phyloP scores from a whole-genome alignment of 306 rosid genomes.

The Fragaria vesca region DNA sequence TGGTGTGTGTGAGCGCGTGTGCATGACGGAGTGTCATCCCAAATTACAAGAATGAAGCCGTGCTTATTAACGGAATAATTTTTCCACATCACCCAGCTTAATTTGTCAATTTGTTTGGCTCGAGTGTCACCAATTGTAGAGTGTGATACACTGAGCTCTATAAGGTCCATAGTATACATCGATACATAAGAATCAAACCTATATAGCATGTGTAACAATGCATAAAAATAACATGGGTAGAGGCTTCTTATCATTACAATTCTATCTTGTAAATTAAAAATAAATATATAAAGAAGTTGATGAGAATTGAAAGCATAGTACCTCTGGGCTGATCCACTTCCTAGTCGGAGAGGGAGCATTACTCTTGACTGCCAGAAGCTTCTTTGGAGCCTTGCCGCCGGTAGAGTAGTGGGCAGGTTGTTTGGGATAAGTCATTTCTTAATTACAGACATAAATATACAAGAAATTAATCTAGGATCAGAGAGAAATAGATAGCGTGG shows the following conservation, averaged over 20 bases:
- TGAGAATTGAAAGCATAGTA: not conserved
- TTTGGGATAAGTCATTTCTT: not conserved
- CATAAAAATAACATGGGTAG: not conserved
- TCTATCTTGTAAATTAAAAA: too few species aligned
- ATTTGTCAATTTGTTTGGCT: not conserved
- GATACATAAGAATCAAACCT: not conserved
- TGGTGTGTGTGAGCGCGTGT: not conserved
- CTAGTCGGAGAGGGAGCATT: not conserved
- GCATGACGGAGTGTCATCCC: not conserved
- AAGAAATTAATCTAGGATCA: not conserved
- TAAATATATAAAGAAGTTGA: not conserved
- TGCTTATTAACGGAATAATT: not conserved
- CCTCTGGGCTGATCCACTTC: not conserved
- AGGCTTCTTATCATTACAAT: not conserved
- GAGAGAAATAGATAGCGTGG: not conserved
- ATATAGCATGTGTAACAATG: not conserved
- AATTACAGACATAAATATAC: not conserved
- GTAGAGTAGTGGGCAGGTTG: not conserved
- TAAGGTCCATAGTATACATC: not conserved
- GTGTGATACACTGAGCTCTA: not conserved
- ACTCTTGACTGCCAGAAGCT: not conserved
- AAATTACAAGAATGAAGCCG: not conserved
- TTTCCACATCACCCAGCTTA: not conserved
- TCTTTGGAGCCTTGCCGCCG: not conserved
- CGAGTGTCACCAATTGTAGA: not conserved